Base-by-base conservation (phyloP, 257 asterid genomes). In the Fraxinus anomala region DNA sequence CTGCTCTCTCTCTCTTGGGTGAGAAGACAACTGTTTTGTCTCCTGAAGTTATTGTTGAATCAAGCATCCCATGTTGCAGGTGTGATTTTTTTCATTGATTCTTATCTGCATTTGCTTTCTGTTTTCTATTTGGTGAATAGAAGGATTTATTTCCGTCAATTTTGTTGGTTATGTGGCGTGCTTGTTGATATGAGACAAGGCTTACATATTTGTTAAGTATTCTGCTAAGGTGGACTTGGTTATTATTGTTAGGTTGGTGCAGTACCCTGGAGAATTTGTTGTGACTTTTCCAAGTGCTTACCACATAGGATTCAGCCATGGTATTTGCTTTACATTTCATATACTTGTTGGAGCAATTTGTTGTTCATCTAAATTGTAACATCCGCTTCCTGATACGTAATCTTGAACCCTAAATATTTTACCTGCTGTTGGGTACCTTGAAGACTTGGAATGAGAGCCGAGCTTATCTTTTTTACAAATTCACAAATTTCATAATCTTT, bases 271-370 rank as follows among this genome's bases (percentile, higher is more conserved):
- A 80, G 99, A 96, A 83, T 96, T 90, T 82, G 97, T 96, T 16
- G 97, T 96, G 84, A 96, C 99, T 79, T 96, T 96, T 81, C 99
- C 99, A 14, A 91, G 99, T 91, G 98, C 99, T 47, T 96, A 96
- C 85, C 99, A 96, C 82, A 89, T 93, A 68, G 99, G 99, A 76
- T 93, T 93, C 92, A 93, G 98, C 87, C 99, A 96, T 76, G 99
- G 99, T 96, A 96, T 89, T 79, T 86, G 24, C 73, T 54, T 85
- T 73, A 24, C 73, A 73, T 74, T 76, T 84, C 71, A 73, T 82
- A 49, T 76, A 63, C 74, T 28, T 59, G 65, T 79, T 68, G 36
- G 33, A 68, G 47, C 76, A 12, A 21, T 23, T 73, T 70, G 19
- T 61, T 47, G 42, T 59, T 69, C 23, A 70, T 77, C 36, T 21